phyloP scores from a whole-genome alignment of 495 filamentous ascomycete genomes.

The Aspergillus asperescens region DNA sequence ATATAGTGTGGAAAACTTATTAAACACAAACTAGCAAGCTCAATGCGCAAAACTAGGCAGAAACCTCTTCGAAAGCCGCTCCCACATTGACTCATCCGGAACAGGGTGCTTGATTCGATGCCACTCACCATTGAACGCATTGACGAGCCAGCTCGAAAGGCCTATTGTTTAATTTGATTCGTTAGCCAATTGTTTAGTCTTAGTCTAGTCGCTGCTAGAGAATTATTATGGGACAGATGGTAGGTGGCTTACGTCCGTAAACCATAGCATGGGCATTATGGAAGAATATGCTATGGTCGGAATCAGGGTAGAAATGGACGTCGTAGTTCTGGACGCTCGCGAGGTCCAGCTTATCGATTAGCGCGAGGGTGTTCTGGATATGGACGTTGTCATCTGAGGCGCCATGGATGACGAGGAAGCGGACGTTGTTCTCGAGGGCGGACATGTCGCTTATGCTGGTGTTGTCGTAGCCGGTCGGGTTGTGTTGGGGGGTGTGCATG shows the following conservation, averaged over 20 bases:
- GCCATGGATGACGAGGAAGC: slow-evolving; percentile 93
- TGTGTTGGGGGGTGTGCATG: slow-evolving; percentile 87
- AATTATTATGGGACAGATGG: not conserved
- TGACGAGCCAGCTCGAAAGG: slow-evolving; percentile 86
- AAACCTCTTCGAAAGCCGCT: slow-evolving; percentile 20
- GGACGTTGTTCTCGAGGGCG: slow-evolving; percentile 64
- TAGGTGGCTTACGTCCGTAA: slow-evolving; percentile 75
- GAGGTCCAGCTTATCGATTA: slow-evolving; percentile 84
- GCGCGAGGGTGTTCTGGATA: slow-evolving; percentile 80
- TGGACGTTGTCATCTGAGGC: slow-evolving; percentile 96
- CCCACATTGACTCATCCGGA: slow-evolving; percentile 43
- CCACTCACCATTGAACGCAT: slow-evolving; percentile 98
- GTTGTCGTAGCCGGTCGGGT: slow-evolving; percentile 69
- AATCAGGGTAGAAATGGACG: slow-evolving; percentile 92
- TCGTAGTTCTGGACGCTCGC: slow-evolving; percentile 89
- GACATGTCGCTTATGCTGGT: slow-evolving; percentile 65
- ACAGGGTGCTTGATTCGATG: slow-evolving; percentile 63
- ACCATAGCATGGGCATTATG: slow-evolving; percentile 91
- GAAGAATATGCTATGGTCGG: slow-evolving; percentile 91
- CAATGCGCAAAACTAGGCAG: slow-evolving; percentile 17
- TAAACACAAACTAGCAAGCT: not conserved
- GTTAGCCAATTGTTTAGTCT: slow-evolving; percentile 21
- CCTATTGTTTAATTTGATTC: slow-evolving; percentile 45
- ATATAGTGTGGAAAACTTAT: not conserved
- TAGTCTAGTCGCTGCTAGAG: not conserved